Base-by-base conservation (phyloP, 768 basidiomycete genomes). In the Leccinum barrowsii region DNA sequence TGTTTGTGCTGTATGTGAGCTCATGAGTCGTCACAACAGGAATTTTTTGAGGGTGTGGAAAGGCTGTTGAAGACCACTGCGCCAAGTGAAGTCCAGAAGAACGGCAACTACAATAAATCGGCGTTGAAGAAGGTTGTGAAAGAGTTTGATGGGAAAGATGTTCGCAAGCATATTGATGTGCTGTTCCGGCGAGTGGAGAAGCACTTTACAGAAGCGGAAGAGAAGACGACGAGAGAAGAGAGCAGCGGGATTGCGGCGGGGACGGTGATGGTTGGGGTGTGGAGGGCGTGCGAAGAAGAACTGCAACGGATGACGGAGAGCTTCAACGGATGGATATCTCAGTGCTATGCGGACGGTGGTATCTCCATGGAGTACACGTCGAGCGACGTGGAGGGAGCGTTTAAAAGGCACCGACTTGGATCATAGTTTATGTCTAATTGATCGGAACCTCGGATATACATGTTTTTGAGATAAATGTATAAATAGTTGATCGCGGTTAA, bases 131-230 rank as follows among this genome's bases (percentile, higher is more conserved):
- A 91, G 67, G 80, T 90, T 13, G 74, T 92, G 51, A 93, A 91
- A 68, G 95, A 97, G 66, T 89, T 85, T 70, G 87, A 82, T 60
- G 75, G 84, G 40, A 98, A 97, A 73, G 96, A 98, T 70, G 76
- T 98, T 12, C 87, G 91, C 37, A 96, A 96, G 70, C 81, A 90
- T 59, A 77, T 96, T 53, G 96, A 98, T 56, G 82, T 83, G 7
- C 78, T 98, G 37, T 88, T 87, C 74, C 92, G 92, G 69, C 85
- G 96, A 10, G 92, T 98, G 28, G 92, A 96, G 74, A 98, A 98
- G 73, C 96, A 98, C 69, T 98, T 97, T 67, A 87, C 87, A 6
- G 92, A 94, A 65, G 84, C 84, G 1, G 85, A 87, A 10, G 89
- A 87, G 61, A 87, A 84, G 62, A 68, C 81, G 4, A 82, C 81